Base-by-base conservation (phyloP, 805 yeast genomes). In the Metschnikowia lachancei region DNA sequence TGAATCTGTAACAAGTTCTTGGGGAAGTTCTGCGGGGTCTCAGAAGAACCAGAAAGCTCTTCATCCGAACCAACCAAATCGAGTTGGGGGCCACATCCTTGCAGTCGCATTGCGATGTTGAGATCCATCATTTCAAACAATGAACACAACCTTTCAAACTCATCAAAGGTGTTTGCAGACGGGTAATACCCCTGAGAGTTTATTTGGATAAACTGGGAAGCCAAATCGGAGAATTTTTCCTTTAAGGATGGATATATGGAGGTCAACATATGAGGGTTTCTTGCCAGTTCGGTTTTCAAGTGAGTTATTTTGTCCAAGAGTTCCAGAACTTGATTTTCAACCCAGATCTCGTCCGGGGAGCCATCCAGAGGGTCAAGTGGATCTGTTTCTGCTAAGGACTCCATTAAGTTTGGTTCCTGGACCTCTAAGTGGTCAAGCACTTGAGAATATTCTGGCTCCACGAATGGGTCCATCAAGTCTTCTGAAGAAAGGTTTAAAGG, bases 71-170 rank as follows among this genome's bases (percentile, higher is more conserved):
- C 3, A 9, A 19, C 29, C 13, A 31, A 20, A 13, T 26, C 26
- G n/a, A 40, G 32, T 16, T 40, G 43, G 3, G 14, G 7, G 12
- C 33, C 31, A 33, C 43, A 40, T 8, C 40, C 40, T 16, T 26
- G 32, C 20, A 26, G 20, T 37, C 40, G 11, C 31, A 37, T 37
- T n/a, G 43, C 37, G 13, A 10, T 10, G 14, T 40, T 32, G 26
- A 33, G 17, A 24, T 32, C 11, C 30, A 40, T 40, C 43, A 40
- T 40, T 14, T 33, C 32, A 18, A 33, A 34, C 14, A 40, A 17
- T 12, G 20, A 16, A 8, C 5, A 14, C 31, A 37, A 36, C 5
- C 7, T n/a, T 36, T 36, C 29, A 13, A 36, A 19, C 13, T 36
- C 17, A 5, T 36, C 28, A 26, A 26, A 7, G 12, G 10, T 9